Conservation (phyloP, 805 yeast genomes). For the Vanderwaltozyma tropicalis region DNA sequence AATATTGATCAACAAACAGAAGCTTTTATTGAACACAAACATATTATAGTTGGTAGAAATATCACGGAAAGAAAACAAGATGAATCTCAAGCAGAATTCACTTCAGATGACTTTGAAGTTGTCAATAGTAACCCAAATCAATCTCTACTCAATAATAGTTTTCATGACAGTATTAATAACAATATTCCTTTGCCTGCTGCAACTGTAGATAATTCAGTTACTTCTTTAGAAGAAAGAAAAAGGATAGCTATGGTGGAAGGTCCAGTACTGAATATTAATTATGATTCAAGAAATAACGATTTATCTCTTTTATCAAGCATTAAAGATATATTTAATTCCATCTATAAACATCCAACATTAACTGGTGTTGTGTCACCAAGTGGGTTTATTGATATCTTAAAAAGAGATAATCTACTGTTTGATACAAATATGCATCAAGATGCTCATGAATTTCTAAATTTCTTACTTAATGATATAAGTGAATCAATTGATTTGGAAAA, state of each 20-base stretch:
- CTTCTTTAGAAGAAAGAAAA: conserved; percentile 51
- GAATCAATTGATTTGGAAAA: conserved; percentile 27
- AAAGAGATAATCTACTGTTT: conserved; percentile 75
- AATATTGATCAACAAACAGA: not conserved
- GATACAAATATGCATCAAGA: conserved; percentile 94
- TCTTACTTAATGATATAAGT: conserved; percentile 66
- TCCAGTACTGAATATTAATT: conserved; percentile 75
- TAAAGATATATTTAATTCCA: conserved; percentile 76
- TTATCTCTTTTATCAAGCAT: conserved; percentile 49
- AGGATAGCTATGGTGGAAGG: conserved; percentile 68
- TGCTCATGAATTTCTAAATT: conserved; percentile 92
- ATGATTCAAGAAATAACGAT: conserved; percentile 30
- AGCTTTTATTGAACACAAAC: not conserved
- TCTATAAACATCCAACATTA: conserved; percentile 55
- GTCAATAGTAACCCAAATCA: too few relatives aligned
- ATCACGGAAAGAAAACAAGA: not conserved
- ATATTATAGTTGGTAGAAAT: not conserved
- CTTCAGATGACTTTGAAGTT: too few relatives aligned
- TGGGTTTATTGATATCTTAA: conserved; percentile 61
- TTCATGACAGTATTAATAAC: too few relatives aligned
- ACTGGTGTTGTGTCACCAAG: conserved; percentile 82
- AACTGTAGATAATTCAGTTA: not conserved
- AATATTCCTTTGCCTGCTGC: not conserved
- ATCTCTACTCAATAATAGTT: too few relatives aligned
- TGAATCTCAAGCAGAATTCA: not conserved